These are phyloP conservation scores for Phytopythium boreale DNA, from an alignment of 352 stramenopile genomes.

Conservation along the genomic window DNA sequence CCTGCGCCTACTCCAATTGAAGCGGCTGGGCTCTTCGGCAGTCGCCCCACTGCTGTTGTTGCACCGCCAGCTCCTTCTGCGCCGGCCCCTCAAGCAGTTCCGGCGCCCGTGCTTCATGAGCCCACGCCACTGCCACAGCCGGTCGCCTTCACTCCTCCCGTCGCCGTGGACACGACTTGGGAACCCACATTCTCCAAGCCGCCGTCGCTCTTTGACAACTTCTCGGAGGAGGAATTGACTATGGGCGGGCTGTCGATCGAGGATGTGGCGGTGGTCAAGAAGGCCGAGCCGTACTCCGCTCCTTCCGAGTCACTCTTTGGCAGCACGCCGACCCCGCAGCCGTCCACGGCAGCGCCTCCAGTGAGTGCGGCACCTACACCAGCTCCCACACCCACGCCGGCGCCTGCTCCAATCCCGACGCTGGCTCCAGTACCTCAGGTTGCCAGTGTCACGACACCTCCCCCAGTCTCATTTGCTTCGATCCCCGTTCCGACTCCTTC, in stretches of 20 bases:
- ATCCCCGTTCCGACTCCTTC: slow-evolving; percentile 5
- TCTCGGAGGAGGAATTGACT: slow-evolving; percentile 42
- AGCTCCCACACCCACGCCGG: neutral
- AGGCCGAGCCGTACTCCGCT: slow-evolving; percentile 12
- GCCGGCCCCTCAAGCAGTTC: neutral
- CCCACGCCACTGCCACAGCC: slow-evolving; percentile 1
- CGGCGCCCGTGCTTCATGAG: slow-evolving; percentile 1
- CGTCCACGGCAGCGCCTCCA: neutral
- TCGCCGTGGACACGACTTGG: slow-evolving; percentile 4
- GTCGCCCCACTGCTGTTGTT: neutral
- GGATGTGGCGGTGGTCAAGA: slow-evolving; percentile 18
- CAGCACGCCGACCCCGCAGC: slow-evolving; percentile 6
- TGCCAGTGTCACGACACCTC: neutral
- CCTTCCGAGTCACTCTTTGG: slow-evolving; percentile 29
- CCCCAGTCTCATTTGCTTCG: slow-evolving; percentile 2
- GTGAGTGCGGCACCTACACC: neutral
- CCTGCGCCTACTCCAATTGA: slow-evolving; percentile 1
- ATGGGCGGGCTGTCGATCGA: slow-evolving; percentile 30
- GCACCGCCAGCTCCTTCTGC: slow-evolving; percentile 1
- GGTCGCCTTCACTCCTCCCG: slow-evolving; percentile 5
- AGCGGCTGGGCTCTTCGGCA: neutral
- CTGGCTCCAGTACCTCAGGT: slow-evolving; percentile 1
- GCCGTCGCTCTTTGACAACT: slow-evolving; percentile 22
- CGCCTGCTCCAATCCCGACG: slow-evolving; percentile 4
- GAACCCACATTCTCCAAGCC: slow-evolving; percentile 1